Evolutionary conservation across 306 rosid genomes (phyloP).

Genomic region (Citrullus amarus): DNA sequence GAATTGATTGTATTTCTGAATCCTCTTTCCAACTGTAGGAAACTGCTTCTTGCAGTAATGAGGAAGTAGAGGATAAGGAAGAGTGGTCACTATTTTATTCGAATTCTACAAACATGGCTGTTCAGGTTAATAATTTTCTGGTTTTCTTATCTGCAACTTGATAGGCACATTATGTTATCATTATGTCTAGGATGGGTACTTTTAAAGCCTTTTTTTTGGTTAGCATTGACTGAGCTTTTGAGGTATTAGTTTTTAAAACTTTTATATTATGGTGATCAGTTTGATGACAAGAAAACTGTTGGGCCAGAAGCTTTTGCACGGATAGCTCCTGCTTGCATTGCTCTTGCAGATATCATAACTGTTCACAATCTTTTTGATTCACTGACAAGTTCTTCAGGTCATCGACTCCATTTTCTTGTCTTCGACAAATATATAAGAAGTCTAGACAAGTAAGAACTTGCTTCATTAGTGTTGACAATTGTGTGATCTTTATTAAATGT

Average conservation of each 20-base stretch:
- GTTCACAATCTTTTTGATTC: constrained; percentile 70
- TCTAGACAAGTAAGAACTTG: constrained; percentile 56
- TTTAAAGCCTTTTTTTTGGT: not conserved
- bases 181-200: constrained; percentile 7
- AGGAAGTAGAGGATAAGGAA: constrained; percentile 44
- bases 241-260: not conserved
- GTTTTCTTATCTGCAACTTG: constrained; percentile 7
- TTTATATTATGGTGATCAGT: constrained; percentile 23
- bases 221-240: not conserved
- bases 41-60: constrained; percentile 21
- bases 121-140: constrained; percentile 45
- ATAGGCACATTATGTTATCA: constrained; percentile 2
- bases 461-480: constrained; percentile 10
- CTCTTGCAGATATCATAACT: constrained; percentile 69
- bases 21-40: constrained; percentile 38
- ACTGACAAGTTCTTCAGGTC: constrained; percentile 48
- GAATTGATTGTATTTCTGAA: constrained; percentile 8
- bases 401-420: constrained; percentile 72
- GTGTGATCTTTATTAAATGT: constrained; percentile 1
- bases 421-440: constrained; percentile 70
- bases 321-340: constrained; percentile 67
- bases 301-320: constrained; percentile 83
- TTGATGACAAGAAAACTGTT: constrained; percentile 70
- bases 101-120: constrained; percentile 67
- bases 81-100: constrained; percentile 74